phyloP scores from a whole-genome alignment of 2,329 filamentous ascomycete species.

The Xylaria hypoxylon region DNA sequence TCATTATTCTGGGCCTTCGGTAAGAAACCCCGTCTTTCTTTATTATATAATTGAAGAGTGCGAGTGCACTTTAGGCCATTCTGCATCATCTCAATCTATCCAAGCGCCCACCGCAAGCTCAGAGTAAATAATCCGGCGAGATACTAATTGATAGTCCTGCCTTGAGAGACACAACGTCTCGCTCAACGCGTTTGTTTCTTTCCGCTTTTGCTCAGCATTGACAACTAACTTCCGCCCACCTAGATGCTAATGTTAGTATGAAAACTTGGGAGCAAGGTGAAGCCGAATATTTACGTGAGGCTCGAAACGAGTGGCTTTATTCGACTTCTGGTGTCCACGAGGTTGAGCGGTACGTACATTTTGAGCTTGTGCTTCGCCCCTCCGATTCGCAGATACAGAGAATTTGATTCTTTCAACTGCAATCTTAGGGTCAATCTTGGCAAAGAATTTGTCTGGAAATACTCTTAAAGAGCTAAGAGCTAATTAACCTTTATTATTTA shows the following conservation, averaged over 20 bases:
- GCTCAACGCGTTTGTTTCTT: not conserved
- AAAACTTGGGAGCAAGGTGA: constrained; percentile 48
- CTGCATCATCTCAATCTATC: not conserved
- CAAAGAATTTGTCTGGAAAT: not conserved
- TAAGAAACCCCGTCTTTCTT: constrained; percentile 13
- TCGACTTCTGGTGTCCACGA: constrained; percentile 44
- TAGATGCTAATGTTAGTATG: constrained; percentile 42
- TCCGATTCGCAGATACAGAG: too few relatives aligned
- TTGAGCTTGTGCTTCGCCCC: not conserved
- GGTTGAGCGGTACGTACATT: constrained; percentile 39
- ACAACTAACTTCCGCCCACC: constrained; percentile 12
- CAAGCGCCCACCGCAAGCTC: not conserved
- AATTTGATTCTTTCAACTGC: not conserved
- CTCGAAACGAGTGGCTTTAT: constrained; percentile 49
- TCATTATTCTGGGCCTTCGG: constrained; percentile 49
- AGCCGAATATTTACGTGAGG: constrained; percentile 38
- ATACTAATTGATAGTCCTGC: not conserved
- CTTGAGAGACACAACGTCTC: not conserved
- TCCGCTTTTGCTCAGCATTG: not conserved
- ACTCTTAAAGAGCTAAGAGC: not conserved
- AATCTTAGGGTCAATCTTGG: not conserved
- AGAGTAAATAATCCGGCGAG: not conserved
- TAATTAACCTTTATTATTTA: constrained; percentile 23
- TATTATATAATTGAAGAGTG: not conserved
- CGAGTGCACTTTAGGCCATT: not conserved